Base-by-base conservation (phyloP, 2,329 filamentous ascomycete genomes). In the Blumeria hordei region DNA sequence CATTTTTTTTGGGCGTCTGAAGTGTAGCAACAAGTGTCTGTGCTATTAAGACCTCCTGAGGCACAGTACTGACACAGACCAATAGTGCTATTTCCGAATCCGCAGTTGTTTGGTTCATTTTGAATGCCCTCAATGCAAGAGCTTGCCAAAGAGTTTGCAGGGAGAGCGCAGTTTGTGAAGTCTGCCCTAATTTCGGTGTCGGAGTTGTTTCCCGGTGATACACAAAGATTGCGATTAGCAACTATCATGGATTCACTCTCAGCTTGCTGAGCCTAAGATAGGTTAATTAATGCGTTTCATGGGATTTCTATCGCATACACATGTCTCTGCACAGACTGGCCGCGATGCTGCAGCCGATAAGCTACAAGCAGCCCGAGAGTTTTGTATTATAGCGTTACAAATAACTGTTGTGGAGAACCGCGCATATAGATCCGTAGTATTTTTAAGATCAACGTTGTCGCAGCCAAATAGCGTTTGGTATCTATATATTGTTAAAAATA, bases 371-470 rank as follows among this genome's bases (percentile, higher is more conserved):
- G 69, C 65, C 62, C 83, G 79, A 5, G 92, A 96, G 65, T 87
- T 88, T 68, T 98, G 92, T 53, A 98, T 78, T 64, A 98, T 84
- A 60, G 85, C 77, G 72, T 93, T 96, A 74, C 92, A 98, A 60
- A 98, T 76, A 59, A 93, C 82, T 58, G 85, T 92, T 50, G 80
- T 92, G 5, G 90, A 94, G 69, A 90, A 98, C 62, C 92, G 83
- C 52, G 92, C 90, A 69, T 98, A 98, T 64, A 88, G 77, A 63
- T 83, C 76, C 61, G 78, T 82, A 3, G 87, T 82, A 66, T 94
- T 85, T 55, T 78, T 78, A 56, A 88, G 75, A 64, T 92, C 78
- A 62, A 95, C 73, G 58, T 77, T 76, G 51, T 76, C 74, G 67
- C 92, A 98, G 55, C 90, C 90, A 59, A 98, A 76, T 51, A 87